phyloP scores from a whole-genome alignment of 257 asterid species.

The Solanum pimpinellifolium region DNA sequence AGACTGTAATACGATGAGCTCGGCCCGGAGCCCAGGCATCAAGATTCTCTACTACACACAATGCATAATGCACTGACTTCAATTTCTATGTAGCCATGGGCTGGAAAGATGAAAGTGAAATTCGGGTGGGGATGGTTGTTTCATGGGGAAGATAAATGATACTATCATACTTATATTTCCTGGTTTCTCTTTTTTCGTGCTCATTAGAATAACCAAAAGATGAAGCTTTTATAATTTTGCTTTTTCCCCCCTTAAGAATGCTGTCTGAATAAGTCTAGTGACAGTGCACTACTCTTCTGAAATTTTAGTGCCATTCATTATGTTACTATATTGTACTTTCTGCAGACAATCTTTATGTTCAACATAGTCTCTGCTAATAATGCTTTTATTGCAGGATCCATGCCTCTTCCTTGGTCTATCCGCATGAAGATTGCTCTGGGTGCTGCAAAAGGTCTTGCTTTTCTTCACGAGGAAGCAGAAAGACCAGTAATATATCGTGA shows the following conservation, averaged over 20 bases:
- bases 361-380: neutral
- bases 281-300: neutral
- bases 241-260: neutral
- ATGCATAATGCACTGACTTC: neutral
- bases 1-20: neutral
- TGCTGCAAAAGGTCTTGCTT: conserved; percentile 94
- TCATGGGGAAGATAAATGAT: neutral
- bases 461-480: conserved; percentile 98
- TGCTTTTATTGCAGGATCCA: conserved; percentile 48
- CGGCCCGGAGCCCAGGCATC: neutral
- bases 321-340: neutral
- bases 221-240: neutral
- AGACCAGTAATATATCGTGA: conserved; percentile 91
- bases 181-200: neutral
- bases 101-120: neutral
- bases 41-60: neutral
- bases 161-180: neutral
- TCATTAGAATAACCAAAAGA: neutral
- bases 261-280: neutral
- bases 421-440: conserved; percentile 97
- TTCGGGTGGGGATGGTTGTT: neutral
- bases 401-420: conserved; percentile 96
- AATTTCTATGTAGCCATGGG: neutral
- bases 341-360: neutral
- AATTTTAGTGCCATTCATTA: neutral